phyloP scores from a whole-genome alignment of 1,284 basidiomycete genomes.

The Fistulina hepatica region DNA sequence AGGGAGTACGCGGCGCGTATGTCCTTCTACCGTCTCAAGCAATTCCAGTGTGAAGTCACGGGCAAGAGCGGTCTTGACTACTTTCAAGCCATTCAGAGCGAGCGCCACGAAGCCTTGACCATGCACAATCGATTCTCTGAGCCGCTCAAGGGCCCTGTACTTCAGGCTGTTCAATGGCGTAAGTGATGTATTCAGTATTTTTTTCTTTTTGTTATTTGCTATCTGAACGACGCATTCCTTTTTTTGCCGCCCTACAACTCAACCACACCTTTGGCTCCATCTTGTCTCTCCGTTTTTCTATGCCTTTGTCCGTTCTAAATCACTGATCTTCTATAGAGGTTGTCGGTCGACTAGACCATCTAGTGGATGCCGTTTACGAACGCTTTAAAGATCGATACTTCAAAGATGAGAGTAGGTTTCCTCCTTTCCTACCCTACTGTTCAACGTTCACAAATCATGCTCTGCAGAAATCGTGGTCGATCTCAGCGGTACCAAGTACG shows the following conservation, averaged over 20 bases:
- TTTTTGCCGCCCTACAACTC: conserved; percentile 9
- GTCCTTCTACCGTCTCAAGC: conserved; percentile 87
- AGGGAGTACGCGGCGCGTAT: conserved; percentile 87
- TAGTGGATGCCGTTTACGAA: conserved; percentile 91
- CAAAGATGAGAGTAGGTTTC: conserved; percentile 69
- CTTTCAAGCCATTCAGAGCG: conserved; percentile 88
- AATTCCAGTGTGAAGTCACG: conserved; percentile 92
- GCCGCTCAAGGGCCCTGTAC: conserved; percentile 82
- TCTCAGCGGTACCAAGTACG: conserved; percentile 70
- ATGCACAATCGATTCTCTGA: conserved; percentile 89
- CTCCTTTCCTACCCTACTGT: conserved; percentile 9
- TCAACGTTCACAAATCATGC: conserved; percentile 13
- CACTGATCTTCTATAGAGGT: conserved; percentile 54
- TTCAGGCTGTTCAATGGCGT: conserved; percentile 94
- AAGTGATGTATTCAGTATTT: no score
- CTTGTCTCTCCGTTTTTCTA: conserved; percentile 12
- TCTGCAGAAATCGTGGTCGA: conserved; percentile 71
- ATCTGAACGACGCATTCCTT: no score
- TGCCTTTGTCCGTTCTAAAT: conserved; percentile 11
- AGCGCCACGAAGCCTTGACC: conserved; percentile 78
- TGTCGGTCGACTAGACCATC: conserved; percentile 87
- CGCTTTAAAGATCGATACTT: conserved; percentile 95
- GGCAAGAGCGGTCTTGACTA: conserved; percentile 90
- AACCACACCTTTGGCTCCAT: conserved; percentile 6
- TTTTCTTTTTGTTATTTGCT: no score